Evolutionary conservation across 1,284 basidiomycete genomes (phyloP), one percentile per base, ranked within the genome.

Genomic region (Microbotryum saponariae): DNA sequence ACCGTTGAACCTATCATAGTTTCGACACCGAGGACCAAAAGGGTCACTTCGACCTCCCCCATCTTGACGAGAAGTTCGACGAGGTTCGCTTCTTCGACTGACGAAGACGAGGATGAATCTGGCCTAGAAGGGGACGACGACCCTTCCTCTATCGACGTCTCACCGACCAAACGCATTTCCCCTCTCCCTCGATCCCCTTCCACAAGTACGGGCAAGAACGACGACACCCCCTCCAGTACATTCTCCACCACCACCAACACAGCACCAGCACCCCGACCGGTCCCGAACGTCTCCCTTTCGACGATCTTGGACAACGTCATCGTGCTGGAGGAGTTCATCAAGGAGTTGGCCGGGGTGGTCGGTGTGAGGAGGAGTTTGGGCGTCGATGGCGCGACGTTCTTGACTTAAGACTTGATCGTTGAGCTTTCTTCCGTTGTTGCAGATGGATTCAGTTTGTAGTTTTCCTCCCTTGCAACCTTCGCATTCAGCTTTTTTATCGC

Each of bases 301-400:
- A 85, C 83, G 66, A 74, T 96, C 61, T 77, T 98, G 71, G 96
- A 98, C 75, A 97, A 98, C 73, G 87, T 93, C 29, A 91, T 98
- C 23, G 85, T 98, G 56, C 76, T 98, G 64, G 93, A 98, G 76
- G 94, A 98, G 77, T 87, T 87, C 62, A 86, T 97, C 71, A 96
- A 97, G 78, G 94, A 98, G 55, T 33, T 69, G 6, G 53, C 62
- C 2, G 65, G 59, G 44, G 56, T 67, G 12, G 61, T 69, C 12
- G 55, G 58, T n/a, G 67, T 69, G 10, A 49, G 67, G 16, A n/a
- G 65, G 12, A 53, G 53, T 33, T 25, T 67, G 10, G 67, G 67
- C n/a, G 54, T 69, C 33, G 67, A 69, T 44, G 42, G 51, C 2
- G 52, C 64, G 10, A 42, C 56, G 21, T 58, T 60, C 33, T 51